Evolutionary conservation across 306 rosid genomes (phyloP).

Genomic region (Hylodesmum podocarpum): DNA sequence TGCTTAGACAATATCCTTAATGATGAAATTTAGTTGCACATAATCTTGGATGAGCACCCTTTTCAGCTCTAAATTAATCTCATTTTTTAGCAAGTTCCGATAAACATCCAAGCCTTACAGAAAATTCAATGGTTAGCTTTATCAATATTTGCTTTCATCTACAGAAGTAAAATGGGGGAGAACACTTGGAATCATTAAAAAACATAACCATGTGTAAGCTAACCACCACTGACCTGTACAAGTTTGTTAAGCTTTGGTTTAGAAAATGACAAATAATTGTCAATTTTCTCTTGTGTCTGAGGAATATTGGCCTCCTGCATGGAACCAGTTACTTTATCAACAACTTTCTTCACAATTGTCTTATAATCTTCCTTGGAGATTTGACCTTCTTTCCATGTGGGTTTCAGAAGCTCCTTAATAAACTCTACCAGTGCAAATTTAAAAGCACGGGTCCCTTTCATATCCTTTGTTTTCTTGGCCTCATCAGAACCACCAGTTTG

Average conservation of each 20-base stretch:
- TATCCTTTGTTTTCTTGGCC: conserved; percentile 68
- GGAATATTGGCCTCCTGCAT: conserved; percentile 72
- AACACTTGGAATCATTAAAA: not conserved
- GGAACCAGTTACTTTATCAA: conserved; percentile 79
- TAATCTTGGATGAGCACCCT: not conserved
- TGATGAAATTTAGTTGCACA: not conserved
- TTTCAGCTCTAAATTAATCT: not conserved
- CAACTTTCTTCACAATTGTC: conserved; percentile 89
- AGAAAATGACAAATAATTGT: conserved; percentile 70
- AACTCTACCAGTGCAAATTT: conserved; percentile 91
- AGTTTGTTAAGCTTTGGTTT: conserved; percentile 83
- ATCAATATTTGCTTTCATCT: conserved; percentile 1
- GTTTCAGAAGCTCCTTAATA: conserved; percentile 90
- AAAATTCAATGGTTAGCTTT: conserved; percentile 10
- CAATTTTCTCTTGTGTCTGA: conserved; percentile 82
- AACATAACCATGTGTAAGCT: not conserved
- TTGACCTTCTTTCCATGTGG: conserved; percentile 94
- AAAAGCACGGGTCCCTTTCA: conserved; percentile 79
- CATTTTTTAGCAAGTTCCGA: not conserved
- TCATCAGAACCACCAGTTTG: conserved; percentile 62
- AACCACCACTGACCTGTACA: conserved; percentile 75
- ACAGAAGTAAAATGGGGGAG: not conserved
- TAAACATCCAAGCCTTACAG: not conserved
- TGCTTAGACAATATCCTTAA: not conserved
- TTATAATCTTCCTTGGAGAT: conserved; percentile 87